Evolutionary conservation across 768 basidiomycete genomes (phyloP).

Genomic region (Rhodotorula paludigena): DNA sequence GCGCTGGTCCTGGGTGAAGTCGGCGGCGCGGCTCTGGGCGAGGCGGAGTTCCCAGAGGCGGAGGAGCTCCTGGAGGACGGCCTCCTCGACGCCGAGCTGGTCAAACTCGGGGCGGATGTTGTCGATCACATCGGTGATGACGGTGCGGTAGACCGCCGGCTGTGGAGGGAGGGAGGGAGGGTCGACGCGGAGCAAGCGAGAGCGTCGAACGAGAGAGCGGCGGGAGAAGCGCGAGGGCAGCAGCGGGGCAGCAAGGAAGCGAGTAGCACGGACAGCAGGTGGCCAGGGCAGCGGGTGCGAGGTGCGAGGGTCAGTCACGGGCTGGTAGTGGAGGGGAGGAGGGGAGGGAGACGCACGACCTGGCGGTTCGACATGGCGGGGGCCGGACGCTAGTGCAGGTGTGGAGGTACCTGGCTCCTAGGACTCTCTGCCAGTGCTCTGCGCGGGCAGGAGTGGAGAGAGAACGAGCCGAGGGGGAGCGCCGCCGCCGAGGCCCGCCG

Average conservation of each 20-base stretch:
- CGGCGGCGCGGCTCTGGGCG: constrained; percentile 87
- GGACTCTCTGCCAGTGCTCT: too few relatives aligned
- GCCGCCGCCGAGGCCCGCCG: too few relatives aligned
- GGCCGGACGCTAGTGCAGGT: too few relatives aligned
- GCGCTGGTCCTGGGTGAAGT: constrained; percentile 57
- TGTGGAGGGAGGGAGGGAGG: constrained; percentile 5
- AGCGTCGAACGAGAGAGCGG: neutral
- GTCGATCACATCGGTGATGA: constrained; percentile 88
- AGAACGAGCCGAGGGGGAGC: too few relatives aligned
- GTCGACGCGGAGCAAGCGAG: neutral
- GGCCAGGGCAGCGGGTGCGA: neutral
- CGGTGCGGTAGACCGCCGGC: constrained; percentile 64
- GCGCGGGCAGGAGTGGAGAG: too few relatives aligned
- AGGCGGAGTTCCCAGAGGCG: constrained; percentile 98
- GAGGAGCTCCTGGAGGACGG: constrained; percentile 81
- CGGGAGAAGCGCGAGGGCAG: neutral
- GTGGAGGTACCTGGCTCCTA: too few relatives aligned
- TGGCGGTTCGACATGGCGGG: neutral
- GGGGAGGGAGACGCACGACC: neutral
- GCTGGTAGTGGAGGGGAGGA: neutral
- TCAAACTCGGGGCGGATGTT: constrained; percentile 90
- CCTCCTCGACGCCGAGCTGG: constrained; percentile 88
- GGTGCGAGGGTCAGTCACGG: neutral
- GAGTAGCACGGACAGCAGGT: neutral
- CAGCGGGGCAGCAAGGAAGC: neutral